phyloP scores from a whole-genome alignment of 129 eudicot species.

The Pittosporum tobira region DNA sequence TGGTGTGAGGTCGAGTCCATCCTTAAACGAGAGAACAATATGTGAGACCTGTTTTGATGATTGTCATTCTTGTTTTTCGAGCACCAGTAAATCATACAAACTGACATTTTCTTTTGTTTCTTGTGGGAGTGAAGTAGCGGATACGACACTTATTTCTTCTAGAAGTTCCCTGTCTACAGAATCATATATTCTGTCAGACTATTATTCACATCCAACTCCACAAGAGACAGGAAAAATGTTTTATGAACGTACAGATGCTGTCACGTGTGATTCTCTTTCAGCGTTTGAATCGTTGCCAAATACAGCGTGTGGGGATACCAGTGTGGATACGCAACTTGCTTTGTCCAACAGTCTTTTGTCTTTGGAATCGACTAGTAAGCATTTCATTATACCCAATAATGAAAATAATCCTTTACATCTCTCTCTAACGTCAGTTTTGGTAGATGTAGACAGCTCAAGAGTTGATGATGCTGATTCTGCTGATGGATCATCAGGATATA shows the following conservation, averaged over 20 bases:
- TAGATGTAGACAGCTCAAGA: conserved; percentile 7
- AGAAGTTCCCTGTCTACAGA: conserved; percentile 15
- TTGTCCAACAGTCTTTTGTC: conserved; percentile 8
- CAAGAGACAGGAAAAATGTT: conserved; percentile 15
- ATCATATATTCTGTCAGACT: conserved; percentile 12
- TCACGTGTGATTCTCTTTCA: conserved; percentile 8
- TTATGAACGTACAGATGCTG: conserved; percentile 10
- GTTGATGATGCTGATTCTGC: conserved; percentile 11
- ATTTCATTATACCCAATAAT: neutral
- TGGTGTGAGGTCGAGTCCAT: conserved; percentile 12
- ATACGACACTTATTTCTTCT: conserved; percentile 7
- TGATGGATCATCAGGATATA: conserved; percentile 14
- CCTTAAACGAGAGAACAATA: conserved; percentile 14
- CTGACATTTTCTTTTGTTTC: conserved; percentile 13
- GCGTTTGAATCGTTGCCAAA: conserved; percentile 13
- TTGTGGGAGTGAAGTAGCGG: conserved; percentile 20
- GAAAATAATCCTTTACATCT: neutral
- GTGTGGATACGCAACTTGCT: conserved; percentile 2
- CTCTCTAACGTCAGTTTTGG: conserved; percentile 6
- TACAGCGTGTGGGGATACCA: conserved; percentile 11
- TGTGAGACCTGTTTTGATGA: conserved; percentile 18
- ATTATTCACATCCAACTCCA: neutral
- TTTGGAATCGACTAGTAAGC: conserved; percentile 21
- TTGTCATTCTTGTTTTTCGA: conserved; percentile 14
- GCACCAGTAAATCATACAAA: conserved; percentile 18